These are phyloP conservation scores for Alternaria infectoria DNA, from an alignment of 2,329 filamentous ascomycete genomes.

Conservation along the genomic window DNA sequence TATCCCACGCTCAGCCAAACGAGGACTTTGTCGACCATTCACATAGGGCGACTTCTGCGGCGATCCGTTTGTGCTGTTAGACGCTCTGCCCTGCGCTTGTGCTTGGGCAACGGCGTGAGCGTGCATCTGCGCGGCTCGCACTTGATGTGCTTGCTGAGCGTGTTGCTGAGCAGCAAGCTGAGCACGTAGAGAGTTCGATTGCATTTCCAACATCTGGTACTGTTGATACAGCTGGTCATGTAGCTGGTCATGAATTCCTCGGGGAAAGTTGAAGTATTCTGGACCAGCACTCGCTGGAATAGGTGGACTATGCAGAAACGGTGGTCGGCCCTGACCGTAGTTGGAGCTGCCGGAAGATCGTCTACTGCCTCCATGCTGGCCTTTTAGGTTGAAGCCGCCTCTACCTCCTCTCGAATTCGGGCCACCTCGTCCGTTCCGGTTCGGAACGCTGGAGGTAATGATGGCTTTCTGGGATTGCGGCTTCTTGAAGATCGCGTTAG, in stretches of 20 bases:
- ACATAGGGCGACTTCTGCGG: constrained; percentile 49
- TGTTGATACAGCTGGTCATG: constrained; percentile 59
- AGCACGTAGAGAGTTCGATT: constrained; percentile 45
- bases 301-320: constrained; percentile 52
- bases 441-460: constrained; percentile 57
- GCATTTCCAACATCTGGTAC: constrained; percentile 55
- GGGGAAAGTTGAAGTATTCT: constrained; percentile 54
- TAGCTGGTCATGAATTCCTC: constrained; percentile 51
- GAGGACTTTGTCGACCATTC: constrained; percentile 42
- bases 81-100: constrained; percentile 42
- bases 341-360: constrained; percentile 65
- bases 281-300: constrained; percentile 42
- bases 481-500: constrained; percentile 60
- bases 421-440: constrained; percentile 56
- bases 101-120: constrained; percentile 47
- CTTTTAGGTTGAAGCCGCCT: constrained; percentile 57
- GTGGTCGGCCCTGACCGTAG: constrained; percentile 49
- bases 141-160: constrained; percentile 48
- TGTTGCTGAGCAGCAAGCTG: constrained; percentile 47
- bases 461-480: constrained; percentile 61
- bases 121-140: constrained; percentile 45
- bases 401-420: constrained; percentile 53
- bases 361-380: constrained; percentile 53
- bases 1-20: constrained; percentile 36
- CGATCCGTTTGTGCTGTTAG: constrained; percentile 48